Percentiles rank a stretch among this genome's conserved stretches.
phyloP scores from a whole-genome alignment of 495 filamentous ascomycete species.

The Aspergillus ostianus region DNA sequence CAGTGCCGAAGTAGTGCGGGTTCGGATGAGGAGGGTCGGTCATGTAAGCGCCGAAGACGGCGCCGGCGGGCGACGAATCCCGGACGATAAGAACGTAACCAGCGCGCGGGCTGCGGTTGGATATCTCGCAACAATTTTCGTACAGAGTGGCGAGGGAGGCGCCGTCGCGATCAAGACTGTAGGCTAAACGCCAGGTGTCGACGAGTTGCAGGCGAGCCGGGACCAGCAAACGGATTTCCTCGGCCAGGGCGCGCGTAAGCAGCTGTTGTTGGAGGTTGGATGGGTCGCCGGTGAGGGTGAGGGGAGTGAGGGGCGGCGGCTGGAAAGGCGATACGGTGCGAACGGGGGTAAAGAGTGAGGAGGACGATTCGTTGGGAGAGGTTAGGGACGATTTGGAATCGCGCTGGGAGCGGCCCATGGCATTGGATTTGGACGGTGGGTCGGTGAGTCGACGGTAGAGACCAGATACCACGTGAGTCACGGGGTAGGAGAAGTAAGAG shows the following conservation, averaged over 20 bases:
- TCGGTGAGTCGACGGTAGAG: constrained; percentile 55
- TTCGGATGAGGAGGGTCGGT: constrained; percentile 78
- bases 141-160: constrained; percentile 86
- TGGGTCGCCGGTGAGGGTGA: constrained; percentile 43
- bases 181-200: constrained; percentile 82
- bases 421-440: constrained; percentile 28
- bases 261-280: constrained; percentile 47
- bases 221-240: constrained; percentile 89
- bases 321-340: constrained; percentile 59
- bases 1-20: constrained; percentile 89
- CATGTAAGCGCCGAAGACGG: constrained; percentile 93
- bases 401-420: constrained; percentile 19
- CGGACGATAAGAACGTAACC: constrained; percentile 85
- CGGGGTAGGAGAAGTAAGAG: constrained; percentile 56
- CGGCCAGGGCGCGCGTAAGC: constrained; percentile 71
- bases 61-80: constrained; percentile 53
- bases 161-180: constrained; percentile 91
- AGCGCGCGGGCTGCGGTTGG: constrained; percentile 63
- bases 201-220: constrained; percentile 81
- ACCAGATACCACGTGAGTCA: constrained; percentile 52
- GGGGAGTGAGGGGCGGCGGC: constrained; percentile 56
- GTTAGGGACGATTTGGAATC: constrained; percentile 25
- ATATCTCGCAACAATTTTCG: constrained; percentile 61
- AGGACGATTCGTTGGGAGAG: constrained; percentile 24
- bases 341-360: constrained; percentile 46